phyloP scores from a whole-genome alignment of 1,139 yeast species.

The Nadsonia starkeyi-henricii region DNA sequence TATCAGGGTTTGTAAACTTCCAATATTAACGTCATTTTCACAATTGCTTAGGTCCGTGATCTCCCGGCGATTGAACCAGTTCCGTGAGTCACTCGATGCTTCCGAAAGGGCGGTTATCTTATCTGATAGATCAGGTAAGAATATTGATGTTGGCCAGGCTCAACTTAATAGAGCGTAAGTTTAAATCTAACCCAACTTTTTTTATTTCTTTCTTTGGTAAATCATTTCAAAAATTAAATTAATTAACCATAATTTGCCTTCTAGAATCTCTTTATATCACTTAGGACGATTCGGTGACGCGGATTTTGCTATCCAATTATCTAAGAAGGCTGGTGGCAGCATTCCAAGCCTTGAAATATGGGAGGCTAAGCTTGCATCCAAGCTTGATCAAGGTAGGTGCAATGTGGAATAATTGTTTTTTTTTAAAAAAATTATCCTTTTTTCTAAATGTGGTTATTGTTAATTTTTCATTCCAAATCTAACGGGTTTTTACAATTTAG shows the following conservation, averaged over 20 bases:
- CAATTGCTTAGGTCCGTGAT: background rate
- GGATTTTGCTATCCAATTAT: background rate
- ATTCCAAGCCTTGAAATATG: background rate
- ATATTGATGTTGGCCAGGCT: background rate
- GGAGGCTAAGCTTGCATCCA: background rate
- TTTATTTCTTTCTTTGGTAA: background rate
- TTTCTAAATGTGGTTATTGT: no score
- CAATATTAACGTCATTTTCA: background rate
- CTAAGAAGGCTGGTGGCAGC: background rate
- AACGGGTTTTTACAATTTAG: background rate
- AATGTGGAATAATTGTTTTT: no score
- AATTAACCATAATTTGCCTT: background rate
- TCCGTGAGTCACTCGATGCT: background rate
- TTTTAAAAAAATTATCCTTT: no score
- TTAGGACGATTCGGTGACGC: slow-evolving; percentile 1
- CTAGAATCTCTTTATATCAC: background rate
- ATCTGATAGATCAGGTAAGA: background rate
- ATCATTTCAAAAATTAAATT: no score
- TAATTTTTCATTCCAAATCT: no score
- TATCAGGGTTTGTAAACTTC: no score
- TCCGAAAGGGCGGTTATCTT: slow-evolving; percentile 1
- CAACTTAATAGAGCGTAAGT: slow-evolving; percentile 3
- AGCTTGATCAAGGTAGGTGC: no score
- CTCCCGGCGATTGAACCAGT: background rate
- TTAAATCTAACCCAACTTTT: background rate